phyloP scores from a whole-genome alignment of 257 asterid species.

The Ilex asprella region DNA sequence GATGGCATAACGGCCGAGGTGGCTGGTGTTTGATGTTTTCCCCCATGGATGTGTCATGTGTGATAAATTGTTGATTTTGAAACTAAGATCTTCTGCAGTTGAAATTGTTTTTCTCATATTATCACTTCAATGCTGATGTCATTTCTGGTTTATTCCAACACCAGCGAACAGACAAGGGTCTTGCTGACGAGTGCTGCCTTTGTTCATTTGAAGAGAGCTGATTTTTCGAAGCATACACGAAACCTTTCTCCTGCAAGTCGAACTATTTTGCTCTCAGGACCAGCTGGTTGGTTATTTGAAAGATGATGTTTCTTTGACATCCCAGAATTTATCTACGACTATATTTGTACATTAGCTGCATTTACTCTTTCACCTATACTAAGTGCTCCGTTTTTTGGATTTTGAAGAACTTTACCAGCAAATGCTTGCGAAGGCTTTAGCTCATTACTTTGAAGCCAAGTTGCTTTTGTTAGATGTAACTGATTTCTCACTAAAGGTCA shows the following conservation, averaged over 20 bases:
- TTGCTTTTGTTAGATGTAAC: constrained; percentile 57
- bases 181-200: constrained; percentile 70
- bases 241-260: constrained; percentile 87
- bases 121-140: constrained; percentile 9
- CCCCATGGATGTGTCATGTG: too few relatives aligned
- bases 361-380: too few relatives aligned
- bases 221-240: constrained; percentile 50
- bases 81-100: too few relatives aligned
- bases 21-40: too few relatives aligned
- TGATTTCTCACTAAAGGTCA: constrained; percentile 70
- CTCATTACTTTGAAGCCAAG: constrained; percentile 67
- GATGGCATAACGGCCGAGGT: too few relatives aligned
- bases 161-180: constrained; percentile 66
- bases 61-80: too few relatives aligned
- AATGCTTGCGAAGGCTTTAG: constrained; percentile 77
- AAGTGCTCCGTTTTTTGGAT: not conserved
- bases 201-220: constrained; percentile 56
- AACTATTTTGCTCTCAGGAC: constrained; percentile 79
- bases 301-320: not conserved
- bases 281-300: constrained; percentile 44
- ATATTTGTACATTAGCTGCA: not conserved
- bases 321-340: not conserved
- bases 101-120: not conserved
- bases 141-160: constrained; percentile 12
- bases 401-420: constrained; percentile 66